Evolutionary conservation across 2,329 filamentous ascomycete genomes (phyloP).

Genomic region (Diatrype stigma): DNA sequence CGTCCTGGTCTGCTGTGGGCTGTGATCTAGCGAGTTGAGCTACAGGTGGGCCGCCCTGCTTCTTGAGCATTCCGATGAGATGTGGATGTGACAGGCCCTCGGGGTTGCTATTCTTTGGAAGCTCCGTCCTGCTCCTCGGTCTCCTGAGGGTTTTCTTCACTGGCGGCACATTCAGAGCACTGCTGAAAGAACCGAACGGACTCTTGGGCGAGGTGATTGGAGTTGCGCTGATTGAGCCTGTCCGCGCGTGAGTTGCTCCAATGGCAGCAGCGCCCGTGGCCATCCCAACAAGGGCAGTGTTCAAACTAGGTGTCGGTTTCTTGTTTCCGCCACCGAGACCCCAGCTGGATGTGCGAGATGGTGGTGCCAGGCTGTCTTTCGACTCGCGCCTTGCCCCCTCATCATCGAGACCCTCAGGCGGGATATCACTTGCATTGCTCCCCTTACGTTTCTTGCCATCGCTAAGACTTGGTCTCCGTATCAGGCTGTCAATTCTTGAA

Average conservation of each 20-base stretch:
- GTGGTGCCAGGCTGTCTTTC: conserved; percentile 48
- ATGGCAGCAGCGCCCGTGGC: conserved; percentile 52
- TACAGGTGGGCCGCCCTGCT: conserved; percentile 50
- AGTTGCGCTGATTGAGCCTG: conserved; percentile 56
- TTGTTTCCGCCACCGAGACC: conserved; percentile 39
- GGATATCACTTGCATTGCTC: conserved; percentile 34
- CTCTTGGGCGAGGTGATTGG: conserved; percentile 52
- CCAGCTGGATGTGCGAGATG: conserved; percentile 48
- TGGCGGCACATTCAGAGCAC: conserved; percentile 31
- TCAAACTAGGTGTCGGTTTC: conserved; percentile 52
- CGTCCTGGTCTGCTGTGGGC: conserved; percentile 44
- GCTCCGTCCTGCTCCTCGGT: conserved; percentile 51
- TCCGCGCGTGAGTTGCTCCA: conserved; percentile 52
- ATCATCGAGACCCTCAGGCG: conserved; percentile 19
- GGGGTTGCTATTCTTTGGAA: conserved; percentile 35
- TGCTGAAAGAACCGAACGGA: conserved; percentile 30
- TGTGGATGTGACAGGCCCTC: conserved; percentile 37
- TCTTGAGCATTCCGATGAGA: conserved; percentile 48
- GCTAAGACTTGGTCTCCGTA: conserved; percentile 45
- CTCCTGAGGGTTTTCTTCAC: conserved; percentile 48
- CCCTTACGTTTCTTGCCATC: conserved; percentile 50
- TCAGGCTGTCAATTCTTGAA: conserved; percentile 45
- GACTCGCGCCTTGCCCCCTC: conserved; percentile 32
- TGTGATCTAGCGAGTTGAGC: conserved; percentile 39
- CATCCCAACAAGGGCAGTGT: conserved; percentile 55